phyloP scores from a whole-genome alignment of 73 alveolate genomes.

The Paraurostyla sp. region DNA sequence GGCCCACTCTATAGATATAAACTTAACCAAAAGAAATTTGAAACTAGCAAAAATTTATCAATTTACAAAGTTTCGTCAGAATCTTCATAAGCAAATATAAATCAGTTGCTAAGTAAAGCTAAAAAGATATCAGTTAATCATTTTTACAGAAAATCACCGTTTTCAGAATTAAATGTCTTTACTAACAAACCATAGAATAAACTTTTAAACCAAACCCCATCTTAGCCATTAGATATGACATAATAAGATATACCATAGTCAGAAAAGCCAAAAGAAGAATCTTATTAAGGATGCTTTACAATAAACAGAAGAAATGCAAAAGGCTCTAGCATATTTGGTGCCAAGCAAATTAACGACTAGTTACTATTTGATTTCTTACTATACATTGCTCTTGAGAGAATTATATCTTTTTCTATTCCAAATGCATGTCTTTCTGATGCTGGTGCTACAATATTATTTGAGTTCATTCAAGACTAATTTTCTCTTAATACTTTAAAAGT shows the following conservation, averaged over 20 bases:
- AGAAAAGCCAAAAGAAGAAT: conserved; percentile 41
- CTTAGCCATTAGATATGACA: not conserved
- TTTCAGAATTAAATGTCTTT: conserved; percentile 1
- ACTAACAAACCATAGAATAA: too few species aligned
- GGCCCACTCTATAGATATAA: not conserved
- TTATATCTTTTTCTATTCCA: conserved; percentile 17
- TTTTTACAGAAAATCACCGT: not conserved
- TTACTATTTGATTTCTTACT: not conserved
- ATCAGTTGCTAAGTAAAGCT: not conserved
- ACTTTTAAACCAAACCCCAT: too few species aligned
- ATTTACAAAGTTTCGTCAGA: not conserved
- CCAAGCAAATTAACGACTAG: not conserved
- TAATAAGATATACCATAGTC: not conserved
- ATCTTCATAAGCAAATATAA: not conserved
- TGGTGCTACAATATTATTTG: conserved; percentile 24
- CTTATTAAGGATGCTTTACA: not conserved
- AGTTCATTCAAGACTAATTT: not conserved
- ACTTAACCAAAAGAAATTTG: not conserved
- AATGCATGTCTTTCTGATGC: conserved; percentile 32
- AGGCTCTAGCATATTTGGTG: not conserved
- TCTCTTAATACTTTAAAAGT: conserved; percentile 1
- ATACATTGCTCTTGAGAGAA: conserved; percentile 5
- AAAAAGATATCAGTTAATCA: not conserved
- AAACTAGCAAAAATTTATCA: conserved; percentile 8
- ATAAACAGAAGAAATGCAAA: conserved; percentile 23